phyloP scores from a whole-genome alignment of 768 basidiomycete species.

The Xerocomellus amylosporus region DNA sequence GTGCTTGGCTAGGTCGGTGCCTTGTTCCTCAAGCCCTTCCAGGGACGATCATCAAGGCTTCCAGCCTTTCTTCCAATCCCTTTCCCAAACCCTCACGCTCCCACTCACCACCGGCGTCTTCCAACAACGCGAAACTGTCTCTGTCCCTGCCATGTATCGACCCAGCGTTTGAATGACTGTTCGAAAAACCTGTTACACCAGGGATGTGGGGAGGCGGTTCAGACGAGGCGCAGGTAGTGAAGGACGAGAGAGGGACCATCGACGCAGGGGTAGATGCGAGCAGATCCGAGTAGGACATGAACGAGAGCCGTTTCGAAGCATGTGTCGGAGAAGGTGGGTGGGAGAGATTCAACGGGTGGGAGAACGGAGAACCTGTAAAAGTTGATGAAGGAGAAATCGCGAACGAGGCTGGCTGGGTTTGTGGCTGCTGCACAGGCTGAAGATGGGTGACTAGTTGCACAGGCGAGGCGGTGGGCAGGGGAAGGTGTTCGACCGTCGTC shows the following conservation, averaged over 20 bases:
- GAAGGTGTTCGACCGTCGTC: constrained; percentile 35
- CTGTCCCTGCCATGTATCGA: constrained; percentile 33
- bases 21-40: constrained; percentile 20
- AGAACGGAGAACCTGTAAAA: constrained; percentile 28
- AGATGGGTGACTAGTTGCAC: constrained; percentile 21
- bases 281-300: constrained; percentile 86
- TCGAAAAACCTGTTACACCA: constrained; percentile 47
- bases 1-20: neutral
- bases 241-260: constrained; percentile 65
- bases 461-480: constrained; percentile 22
- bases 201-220: constrained; percentile 77
- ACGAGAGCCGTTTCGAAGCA: constrained; percentile 70
- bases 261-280: constrained; percentile 73
- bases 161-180: constrained; percentile 26
- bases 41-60: constrained; percentile 45
- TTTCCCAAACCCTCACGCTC: constrained; percentile 78
- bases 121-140: constrained; percentile 46
- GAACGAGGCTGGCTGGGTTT: constrained; percentile 16
- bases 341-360: constrained; percentile 22
- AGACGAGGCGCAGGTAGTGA: constrained; percentile 59
- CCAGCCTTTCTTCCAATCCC: constrained; percentile 81
- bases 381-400: constrained; percentile 24
- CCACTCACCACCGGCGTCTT: constrained; percentile 83
- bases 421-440: constrained; percentile 14
- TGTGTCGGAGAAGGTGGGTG: constrained; percentile 49